phyloP scores from a whole-genome alignment of 345 rosid genomes.

The Hibiscus trionum region DNA sequence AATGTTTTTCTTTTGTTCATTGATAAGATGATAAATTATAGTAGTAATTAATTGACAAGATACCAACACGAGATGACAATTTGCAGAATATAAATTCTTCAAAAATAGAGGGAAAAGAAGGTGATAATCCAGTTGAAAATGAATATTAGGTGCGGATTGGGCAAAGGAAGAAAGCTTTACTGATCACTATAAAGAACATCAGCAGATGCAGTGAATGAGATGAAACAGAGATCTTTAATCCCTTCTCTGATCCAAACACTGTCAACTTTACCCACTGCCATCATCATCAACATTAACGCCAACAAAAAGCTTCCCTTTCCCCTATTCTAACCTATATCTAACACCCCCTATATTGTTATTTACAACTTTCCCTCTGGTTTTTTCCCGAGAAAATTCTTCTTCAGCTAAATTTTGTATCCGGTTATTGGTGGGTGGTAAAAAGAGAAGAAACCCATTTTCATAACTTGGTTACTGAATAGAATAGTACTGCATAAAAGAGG shows the following conservation, averaged over 20 bases:
- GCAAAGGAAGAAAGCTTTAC: no score
- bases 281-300: slow-evolving; percentile 8
- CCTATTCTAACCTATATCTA: slow-evolving; percentile 1
- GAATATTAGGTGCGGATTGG: no score
- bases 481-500: slow-evolving; percentile 10
- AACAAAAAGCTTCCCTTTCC: slow-evolving; percentile 15
- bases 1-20: no score
- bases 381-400: slow-evolving; percentile 18
- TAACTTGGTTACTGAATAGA: neutral
- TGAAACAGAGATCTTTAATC: slow-evolving; percentile 38
- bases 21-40: no score
- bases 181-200: slow-evolving; percentile 20
- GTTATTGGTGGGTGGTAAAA: no score
- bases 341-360: slow-evolving; percentile 3
- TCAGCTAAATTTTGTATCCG: slow-evolving; percentile 5
- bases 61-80: no score
- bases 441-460: neutral
- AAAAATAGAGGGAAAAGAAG: no score
- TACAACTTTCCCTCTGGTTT: slow-evolving; percentile 8
- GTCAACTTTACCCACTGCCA: slow-evolving; percentile 23
- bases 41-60: no score
- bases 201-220: slow-evolving; percentile 37
- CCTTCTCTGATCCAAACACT: slow-evolving; percentile 37
- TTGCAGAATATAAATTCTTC: no score
- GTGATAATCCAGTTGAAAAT: no score